Evolutionary conservation across 2,329 filamentous ascomycete genomes (phyloP), one percentile per base, ranked within the genome.

Genomic region (Beauveria rudraprayagi): DNA sequence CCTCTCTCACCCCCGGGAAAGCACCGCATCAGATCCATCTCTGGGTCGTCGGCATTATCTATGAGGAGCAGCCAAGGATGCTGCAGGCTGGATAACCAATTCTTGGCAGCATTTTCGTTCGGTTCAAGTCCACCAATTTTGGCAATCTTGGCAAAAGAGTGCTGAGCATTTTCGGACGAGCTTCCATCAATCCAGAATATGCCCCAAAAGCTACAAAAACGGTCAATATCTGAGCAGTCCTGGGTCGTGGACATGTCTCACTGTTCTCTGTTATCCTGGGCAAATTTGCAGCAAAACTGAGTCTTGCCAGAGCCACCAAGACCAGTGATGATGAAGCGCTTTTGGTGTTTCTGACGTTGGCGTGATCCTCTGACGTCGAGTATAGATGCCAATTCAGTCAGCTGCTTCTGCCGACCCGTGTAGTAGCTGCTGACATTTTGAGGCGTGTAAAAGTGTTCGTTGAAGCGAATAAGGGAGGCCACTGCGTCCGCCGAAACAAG

Each of bases 251-350:
- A 37, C 11, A 30, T 26, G 8, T 17, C 50, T 52, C n/a, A 52
- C 54, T 46, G 24, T 22, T 56, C 22, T 22, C 52, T 44, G 41
- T 59, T 44, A 24, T 63, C 59, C 30, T 63, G 51, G 8, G 62
- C 62, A 55, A 55, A 63, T 37, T 61, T 61, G 46, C 48, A 58
- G 28, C 58, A 61, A 16, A 63, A 59, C 41, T 61, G 58, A 16
- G 62, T 61, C 37, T 63, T 63, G 8, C 62, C 62, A 9, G 62
- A 61, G 41, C 62, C 62, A 30, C 58, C 58, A 9, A 61, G 30
- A 11, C 62, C 62, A 14, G 40, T 37, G 11, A 63, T 51, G 19
- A 63, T 28, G 48, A 63, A 61, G n/a, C 53, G 58, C 43, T 51
- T 56, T 40, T 63, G 57, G 47, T 46, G 54, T 17, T 28, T 52